Evolutionary conservation across 2,329 filamentous ascomycete species (phyloP).

Genomic region (Apiospora koreana): DNA sequence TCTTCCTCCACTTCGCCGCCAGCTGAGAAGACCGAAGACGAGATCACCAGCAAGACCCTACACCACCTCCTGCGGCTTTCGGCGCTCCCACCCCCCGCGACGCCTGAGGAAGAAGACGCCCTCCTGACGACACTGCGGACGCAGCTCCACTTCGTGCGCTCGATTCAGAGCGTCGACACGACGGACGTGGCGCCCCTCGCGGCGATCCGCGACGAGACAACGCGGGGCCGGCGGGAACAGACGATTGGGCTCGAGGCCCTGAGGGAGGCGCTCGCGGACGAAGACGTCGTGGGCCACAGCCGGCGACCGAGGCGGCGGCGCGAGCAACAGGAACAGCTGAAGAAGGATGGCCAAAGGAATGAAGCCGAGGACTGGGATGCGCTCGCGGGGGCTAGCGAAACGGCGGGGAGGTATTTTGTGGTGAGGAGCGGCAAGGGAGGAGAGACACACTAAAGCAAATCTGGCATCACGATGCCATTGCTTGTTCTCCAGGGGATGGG

Average conservation of each 20-base stretch:
- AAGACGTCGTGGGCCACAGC: constrained; percentile 62
- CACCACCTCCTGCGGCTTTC: constrained; percentile 87
- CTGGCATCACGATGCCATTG: background rate
- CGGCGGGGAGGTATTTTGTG: constrained; percentile 73
- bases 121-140: constrained; percentile 77
- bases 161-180: constrained; percentile 80
- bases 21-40: constrained; percentile 24
- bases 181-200: constrained; percentile 70
- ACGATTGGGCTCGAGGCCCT: constrained; percentile 62
- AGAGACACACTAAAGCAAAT: constrained; percentile 17
- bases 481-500: background rate
- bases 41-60: constrained; percentile 68
- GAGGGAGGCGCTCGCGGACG: constrained; percentile 55
- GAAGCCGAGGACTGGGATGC: constrained; percentile 65
- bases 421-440: constrained; percentile 60
- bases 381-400: constrained; percentile 64
- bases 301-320: constrained; percentile 27
- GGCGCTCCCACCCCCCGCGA: constrained; percentile 74
- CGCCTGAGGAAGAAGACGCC: constrained; percentile 60
- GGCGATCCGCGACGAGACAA: constrained; percentile 80
- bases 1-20: constrained; percentile 26
- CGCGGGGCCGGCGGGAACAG: constrained; percentile 51
- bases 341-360: constrained; percentile 10
- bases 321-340: constrained; percentile 4
- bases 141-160: constrained; percentile 88